Evolutionary conservation across 495 filamentous ascomycete species (phyloP).

Genomic region (Achaetomiella virescens): DNA sequence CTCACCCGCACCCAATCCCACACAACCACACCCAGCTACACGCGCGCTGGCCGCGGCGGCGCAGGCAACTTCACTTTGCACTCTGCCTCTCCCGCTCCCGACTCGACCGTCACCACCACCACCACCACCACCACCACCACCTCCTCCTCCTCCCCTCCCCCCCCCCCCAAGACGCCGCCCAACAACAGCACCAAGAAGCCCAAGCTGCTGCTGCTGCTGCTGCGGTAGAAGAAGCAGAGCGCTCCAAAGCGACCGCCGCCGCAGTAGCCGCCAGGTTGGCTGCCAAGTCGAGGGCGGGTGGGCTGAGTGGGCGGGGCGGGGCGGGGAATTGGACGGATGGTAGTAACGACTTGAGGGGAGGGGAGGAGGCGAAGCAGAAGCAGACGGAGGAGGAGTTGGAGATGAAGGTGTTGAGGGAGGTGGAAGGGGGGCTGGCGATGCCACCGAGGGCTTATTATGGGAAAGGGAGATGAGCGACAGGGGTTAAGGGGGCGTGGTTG

Average conservation of each 20-base stretch:
- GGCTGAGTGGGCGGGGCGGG: constrained; percentile 47
- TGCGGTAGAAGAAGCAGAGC: constrained; percentile 15
- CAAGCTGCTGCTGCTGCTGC: no score
- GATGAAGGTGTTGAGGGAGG: constrained; percentile 37
- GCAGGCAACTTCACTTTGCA: constrained; percentile 44
- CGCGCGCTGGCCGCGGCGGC: constrained; percentile 52
- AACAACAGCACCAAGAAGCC: background rate
- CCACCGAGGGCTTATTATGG: constrained; percentile 33
- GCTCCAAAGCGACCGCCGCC: constrained; percentile 16
- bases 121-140: background rate
- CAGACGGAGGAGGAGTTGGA: constrained; percentile 27
- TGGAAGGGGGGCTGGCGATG: constrained; percentile 38
- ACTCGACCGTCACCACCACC: constrained; percentile 21
- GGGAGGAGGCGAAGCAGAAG: constrained; percentile 26
- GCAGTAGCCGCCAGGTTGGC: constrained; percentile 18
- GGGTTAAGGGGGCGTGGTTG: background rate
- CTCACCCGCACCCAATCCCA: constrained; percentile 6
- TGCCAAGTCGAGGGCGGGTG: constrained; percentile 13
- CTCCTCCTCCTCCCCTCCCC: background rate
- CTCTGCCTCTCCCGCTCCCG: background rate
- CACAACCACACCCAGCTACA: constrained; percentile 29
- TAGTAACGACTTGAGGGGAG: constrained; percentile 19
- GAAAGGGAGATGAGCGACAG: constrained; percentile 15
- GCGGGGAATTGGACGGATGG: constrained; percentile 49
- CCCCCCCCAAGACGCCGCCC: no score